phyloP scores from a whole-genome alignment of 2,329 filamentous ascomycete genomes.

The Penicillium thymicola region DNA sequence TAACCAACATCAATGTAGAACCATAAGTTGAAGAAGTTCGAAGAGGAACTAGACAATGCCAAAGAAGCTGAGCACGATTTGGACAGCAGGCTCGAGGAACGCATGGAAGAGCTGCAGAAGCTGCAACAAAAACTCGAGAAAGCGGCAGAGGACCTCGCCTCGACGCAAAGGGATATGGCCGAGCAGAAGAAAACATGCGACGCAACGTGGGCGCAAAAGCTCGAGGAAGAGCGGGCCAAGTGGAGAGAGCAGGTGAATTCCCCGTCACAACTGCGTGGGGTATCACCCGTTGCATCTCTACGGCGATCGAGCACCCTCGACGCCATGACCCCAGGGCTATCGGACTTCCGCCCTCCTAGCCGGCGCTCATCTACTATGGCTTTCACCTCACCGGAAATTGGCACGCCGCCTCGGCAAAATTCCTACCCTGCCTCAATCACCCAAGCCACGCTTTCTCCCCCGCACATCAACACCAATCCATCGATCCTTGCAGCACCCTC shows the following conservation, averaged over 20 bases:
- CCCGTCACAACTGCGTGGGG: constrained; percentile 37
- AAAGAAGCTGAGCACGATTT: constrained; percentile 42
- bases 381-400: constrained; percentile 34
- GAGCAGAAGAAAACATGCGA: constrained; percentile 60
- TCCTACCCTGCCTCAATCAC: constrained; percentile 38
- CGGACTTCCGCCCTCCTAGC: constrained; percentile 39
- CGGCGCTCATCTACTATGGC: constrained; percentile 42
- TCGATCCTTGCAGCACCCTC: constrained; percentile 32
- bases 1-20: constrained; percentile 49
- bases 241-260: constrained; percentile 51
- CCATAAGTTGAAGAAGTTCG: constrained; percentile 62
- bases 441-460: constrained; percentile 29
- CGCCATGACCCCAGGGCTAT: constrained; percentile 34
- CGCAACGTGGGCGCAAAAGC: constrained; percentile 53
- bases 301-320: constrained; percentile 40
- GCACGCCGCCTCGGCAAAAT: constrained; percentile 46
- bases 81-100: constrained; percentile 58
- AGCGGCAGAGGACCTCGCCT: constrained; percentile 61
- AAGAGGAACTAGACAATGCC: constrained; percentile 77
- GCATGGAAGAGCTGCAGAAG: constrained; percentile 57
- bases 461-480: constrained; percentile 21
- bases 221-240: constrained; percentile 64
- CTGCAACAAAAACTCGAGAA: constrained; percentile 42
- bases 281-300: constrained; percentile 42
- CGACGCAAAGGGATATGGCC: constrained; percentile 55